phyloP scores from a whole-genome alignment of 805 yeast genomes.

The Kuraishia cidri region DNA sequence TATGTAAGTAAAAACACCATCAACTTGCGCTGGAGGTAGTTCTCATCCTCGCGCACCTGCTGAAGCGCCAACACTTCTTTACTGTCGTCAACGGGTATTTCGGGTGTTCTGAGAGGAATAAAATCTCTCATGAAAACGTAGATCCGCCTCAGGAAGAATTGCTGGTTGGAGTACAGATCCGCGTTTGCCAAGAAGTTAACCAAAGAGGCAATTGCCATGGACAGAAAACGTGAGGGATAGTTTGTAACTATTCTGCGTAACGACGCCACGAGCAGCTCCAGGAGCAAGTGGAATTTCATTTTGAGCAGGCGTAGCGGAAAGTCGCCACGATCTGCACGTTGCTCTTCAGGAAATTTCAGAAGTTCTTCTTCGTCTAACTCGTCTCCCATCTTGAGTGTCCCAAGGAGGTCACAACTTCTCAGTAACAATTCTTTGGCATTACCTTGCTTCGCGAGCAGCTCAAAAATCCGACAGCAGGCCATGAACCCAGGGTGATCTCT shows the following conservation, averaged over 20 bases:
- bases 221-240: conserved; percentile 73
- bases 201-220: conserved; percentile 55
- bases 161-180: conserved; percentile 14
- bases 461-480: conserved; percentile 40
- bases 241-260: conserved; percentile 55
- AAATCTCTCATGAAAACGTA: conserved; percentile 56
- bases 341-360: not conserved
- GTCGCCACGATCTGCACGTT: conserved; percentile 5
- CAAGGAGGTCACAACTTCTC: conserved; percentile 58
- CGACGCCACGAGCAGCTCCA: conserved; percentile 55
- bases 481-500: conserved; percentile 27
- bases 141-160: conserved; percentile 50
- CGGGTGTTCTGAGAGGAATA: conserved; percentile 34
- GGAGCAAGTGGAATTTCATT: conserved; percentile 53
- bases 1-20: conserved; percentile 56
- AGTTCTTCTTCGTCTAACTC: conserved; percentile 10
- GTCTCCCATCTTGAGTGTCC: conserved; percentile 20
- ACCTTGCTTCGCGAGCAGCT: conserved; percentile 56
- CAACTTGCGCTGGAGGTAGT: conserved; percentile 53
- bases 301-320: conserved; percentile 15
- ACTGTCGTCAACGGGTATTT: conserved; percentile 16
- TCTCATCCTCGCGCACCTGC: conserved; percentile 41
- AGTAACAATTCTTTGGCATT: conserved; percentile 76
- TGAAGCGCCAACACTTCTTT: conserved; percentile 30
- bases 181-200: conserved; percentile 41